These are phyloP conservation scores for Clitopilus hobsonii DNA, from an alignment of 768 basidiomycete species.

Conservation along the genomic window DNA sequence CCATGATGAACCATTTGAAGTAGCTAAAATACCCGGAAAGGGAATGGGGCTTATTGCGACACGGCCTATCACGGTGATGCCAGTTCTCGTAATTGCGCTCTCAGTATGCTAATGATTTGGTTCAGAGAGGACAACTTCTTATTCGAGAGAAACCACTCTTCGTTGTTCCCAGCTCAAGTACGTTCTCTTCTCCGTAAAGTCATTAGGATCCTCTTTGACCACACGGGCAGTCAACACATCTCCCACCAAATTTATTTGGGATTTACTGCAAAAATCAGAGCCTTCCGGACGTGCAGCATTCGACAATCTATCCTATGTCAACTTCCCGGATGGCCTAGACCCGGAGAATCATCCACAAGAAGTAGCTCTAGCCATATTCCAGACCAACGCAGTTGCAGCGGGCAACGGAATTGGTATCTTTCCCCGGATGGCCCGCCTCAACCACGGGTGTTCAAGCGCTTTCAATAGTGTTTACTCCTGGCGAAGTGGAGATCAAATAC, in stretches of 20 bases:
- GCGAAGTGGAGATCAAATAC: constrained; percentile 40
- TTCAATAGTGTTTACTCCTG: constrained; percentile 67
- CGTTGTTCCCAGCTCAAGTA: constrained; percentile 44
- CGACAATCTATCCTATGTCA: constrained; percentile 52
- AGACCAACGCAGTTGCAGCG: constrained; percentile 61
- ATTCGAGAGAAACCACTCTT: constrained; percentile 54
- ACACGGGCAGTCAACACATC: constrained; percentile 36
- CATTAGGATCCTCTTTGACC: background rate
- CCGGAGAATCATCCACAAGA: constrained; percentile 32
- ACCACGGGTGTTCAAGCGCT: constrained; percentile 63
- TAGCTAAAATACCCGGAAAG: constrained; percentile 1
- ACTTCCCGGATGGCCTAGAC: constrained; percentile 38
- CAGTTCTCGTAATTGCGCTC: background rate
- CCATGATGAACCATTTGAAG: background rate
- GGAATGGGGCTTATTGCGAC: background rate
- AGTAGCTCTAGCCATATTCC: constrained; percentile 59
- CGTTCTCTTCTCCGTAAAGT: constrained; percentile 9
- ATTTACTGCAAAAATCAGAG: constrained; percentile 27
- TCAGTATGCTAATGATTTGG: background rate
- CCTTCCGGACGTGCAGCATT: constrained; percentile 34
- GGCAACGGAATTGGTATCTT: constrained; percentile 56
- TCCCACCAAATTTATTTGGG: constrained; percentile 38
- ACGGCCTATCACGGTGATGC: background rate
- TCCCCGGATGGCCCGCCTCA: constrained; percentile 61
- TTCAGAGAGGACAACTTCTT: constrained; percentile 52